phyloP scores from a whole-genome alignment of 148 eudicot genomes.

The Rhododendron ovatum region DNA sequence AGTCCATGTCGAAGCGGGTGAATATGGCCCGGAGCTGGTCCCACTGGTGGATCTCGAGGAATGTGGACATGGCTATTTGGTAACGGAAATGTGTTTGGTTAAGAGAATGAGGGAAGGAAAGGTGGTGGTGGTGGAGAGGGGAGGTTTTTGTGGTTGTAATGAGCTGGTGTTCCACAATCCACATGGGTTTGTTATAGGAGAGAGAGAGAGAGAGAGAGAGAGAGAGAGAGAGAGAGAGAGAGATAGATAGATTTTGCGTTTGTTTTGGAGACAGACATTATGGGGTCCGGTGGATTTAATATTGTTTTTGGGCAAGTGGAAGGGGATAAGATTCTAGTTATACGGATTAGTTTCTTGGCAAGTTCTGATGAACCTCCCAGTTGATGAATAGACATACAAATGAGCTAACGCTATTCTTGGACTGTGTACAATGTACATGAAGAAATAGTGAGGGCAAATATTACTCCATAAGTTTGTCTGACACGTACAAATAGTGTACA shows the following conservation, averaged over 20 bases:
- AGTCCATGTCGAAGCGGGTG: conserved; percentile 49
- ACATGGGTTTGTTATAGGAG: neutral
- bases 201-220: neutral
- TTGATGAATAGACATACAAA: no score
- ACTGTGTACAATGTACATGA: no score
- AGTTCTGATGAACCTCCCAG: neutral
- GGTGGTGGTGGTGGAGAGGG: neutral
- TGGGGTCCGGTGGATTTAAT: neutral
- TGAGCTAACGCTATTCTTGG: no score
- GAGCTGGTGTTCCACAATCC: neutral
- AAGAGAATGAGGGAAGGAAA: neutral
- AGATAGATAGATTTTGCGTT: neutral
- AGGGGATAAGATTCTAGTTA: neutral
- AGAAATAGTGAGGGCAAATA: no score
- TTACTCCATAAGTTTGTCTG: no score
- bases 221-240: neutral
- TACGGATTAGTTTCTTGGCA: neutral
- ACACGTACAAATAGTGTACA: no score
- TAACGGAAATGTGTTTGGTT: no score
- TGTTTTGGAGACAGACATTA: neutral
- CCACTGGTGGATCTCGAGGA: conserved; percentile 14
- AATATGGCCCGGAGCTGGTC: conserved; percentile 35
- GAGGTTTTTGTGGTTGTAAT: neutral
- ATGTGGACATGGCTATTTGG: neutral
- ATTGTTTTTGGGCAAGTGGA: neutral